Conservation (phyloP, 139 green algal species). For the Parachlorella kessleri region DNA sequence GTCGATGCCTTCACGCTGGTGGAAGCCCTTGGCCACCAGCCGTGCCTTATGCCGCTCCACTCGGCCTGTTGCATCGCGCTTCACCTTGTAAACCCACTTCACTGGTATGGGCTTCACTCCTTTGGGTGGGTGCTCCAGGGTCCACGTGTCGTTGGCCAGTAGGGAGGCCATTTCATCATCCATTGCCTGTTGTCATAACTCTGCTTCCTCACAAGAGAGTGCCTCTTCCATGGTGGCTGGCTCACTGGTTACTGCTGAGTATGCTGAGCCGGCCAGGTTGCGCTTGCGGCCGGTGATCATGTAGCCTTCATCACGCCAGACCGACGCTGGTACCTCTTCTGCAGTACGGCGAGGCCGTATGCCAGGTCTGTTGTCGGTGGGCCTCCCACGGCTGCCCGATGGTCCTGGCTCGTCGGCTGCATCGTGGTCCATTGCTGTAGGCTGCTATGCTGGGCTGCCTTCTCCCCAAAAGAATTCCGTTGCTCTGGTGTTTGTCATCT, state of each 20-base stretch:
- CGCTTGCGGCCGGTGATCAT: slow-evolving; percentile 2
- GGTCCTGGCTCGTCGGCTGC: not conserved
- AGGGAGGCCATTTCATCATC: slow-evolving; percentile 14
- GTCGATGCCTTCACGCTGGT: slow-evolving; percentile 45
- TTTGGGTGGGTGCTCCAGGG: not conserved
- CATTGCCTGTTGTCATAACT: not conserved
- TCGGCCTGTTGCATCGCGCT: no score
- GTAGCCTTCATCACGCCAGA: not conserved
- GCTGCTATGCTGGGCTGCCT: no score
- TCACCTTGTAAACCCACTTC: no score
- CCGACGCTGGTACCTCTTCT: not conserved
- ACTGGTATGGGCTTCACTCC: not conserved
- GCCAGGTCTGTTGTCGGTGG: not conserved
- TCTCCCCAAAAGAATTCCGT: no score
- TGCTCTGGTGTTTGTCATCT: no score
- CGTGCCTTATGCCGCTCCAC: slow-evolving; percentile 52
- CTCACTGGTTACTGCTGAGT: not conserved
- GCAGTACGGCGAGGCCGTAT: no score
- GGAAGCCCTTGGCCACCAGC: slow-evolving; percentile 57
- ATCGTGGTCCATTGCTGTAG: no score
- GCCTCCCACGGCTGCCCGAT: not conserved
- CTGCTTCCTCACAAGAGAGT: not conserved
- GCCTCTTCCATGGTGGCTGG: slow-evolving; percentile 5
- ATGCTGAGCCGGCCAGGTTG: not conserved
- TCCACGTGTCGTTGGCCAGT: not conserved